A percentile compares a stretch with the other conserved stretches of the same genome.
Evolutionary conservation across 2,329 filamentous ascomycete genomes (phyloP).

Genomic region (Botrytis elliptica): DNA sequence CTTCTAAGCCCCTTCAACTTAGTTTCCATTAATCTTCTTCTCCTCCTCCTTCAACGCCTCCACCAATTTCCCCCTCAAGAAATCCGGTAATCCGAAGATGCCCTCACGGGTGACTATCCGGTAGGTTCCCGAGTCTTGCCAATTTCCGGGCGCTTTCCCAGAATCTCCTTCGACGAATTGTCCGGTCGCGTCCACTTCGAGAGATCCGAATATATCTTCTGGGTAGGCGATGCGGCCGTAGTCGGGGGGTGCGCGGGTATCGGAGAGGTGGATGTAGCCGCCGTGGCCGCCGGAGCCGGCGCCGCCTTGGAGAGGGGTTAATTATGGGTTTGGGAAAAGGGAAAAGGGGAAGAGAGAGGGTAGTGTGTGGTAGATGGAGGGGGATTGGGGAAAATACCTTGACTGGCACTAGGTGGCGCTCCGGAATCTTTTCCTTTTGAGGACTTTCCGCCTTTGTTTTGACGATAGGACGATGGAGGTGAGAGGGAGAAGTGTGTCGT

Average conservation of each 20-base stretch:
- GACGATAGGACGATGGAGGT: neutral
- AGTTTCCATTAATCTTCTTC: slow-evolving; percentile 27
- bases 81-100: slow-evolving; percentile 57
- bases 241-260: slow-evolving; percentile 62
- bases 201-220: slow-evolving; percentile 67
- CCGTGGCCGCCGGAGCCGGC: slow-evolving; percentile 59
- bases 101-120: slow-evolving; percentile 64
- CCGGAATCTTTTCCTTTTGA: slow-evolving; percentile 4
- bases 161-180: slow-evolving; percentile 43
- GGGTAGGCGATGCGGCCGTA: slow-evolving; percentile 68
- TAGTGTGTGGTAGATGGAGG: neutral
- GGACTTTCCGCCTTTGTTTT: neutral
- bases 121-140: slow-evolving; percentile 61
- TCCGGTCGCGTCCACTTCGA: slow-evolving; percentile 60
- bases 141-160: slow-evolving; percentile 44
- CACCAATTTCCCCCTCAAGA: slow-evolving; percentile 53
- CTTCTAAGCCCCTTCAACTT: slow-evolving; percentile 25
- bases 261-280: slow-evolving; percentile 65
- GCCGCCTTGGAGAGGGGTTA: slow-evolving; percentile 45
- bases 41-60: slow-evolving; percentile 54
- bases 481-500: neutral
- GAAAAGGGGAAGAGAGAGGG: too few species aligned
- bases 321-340: slow-evolving; percentile 24
- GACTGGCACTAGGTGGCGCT: slow-evolving; percentile 47
- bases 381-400: slow-evolving; percentile 46